Percentiles rank a stretch among this genome's conserved stretches.
Conservation (phyloP, 345 rosid genomes). For the Eucalyptus sp. region DNA sequence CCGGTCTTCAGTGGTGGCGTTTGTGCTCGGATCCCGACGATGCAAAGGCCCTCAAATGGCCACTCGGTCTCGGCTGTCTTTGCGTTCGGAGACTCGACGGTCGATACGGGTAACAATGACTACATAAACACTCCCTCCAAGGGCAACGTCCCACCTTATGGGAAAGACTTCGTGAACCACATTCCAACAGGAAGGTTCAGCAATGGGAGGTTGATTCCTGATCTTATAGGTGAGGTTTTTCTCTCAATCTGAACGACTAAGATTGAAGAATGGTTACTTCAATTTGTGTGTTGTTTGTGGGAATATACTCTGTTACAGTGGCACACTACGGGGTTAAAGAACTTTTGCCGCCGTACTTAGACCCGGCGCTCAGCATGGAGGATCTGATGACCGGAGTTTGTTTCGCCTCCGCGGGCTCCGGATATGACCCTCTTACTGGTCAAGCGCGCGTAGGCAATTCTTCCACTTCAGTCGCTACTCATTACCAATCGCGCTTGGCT, state of each 20-base stretch:
- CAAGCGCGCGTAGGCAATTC: neutral
- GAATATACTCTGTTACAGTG: neutral
- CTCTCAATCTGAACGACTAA: neutral
- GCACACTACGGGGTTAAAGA: neutral
- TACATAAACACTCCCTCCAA: neutral
- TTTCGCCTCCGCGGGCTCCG: slow-evolving; percentile 7
- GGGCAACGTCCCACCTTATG: slow-evolving; percentile 4
- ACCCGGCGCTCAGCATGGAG: neutral
- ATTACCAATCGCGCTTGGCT: neutral
- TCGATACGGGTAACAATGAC: slow-evolving; percentile 14
- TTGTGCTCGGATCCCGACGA: neutral
- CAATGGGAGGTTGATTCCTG: slow-evolving; percentile 6
- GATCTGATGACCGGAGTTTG: slow-evolving; percentile 9
- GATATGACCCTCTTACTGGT: slow-evolving; percentile 1
- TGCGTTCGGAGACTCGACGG: slow-evolving; percentile 8
- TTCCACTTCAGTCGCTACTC: neutral
- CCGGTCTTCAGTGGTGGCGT: neutral
- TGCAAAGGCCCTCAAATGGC: neutral
- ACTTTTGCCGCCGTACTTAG: slow-evolving; percentile 4
- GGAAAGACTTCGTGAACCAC: neutral
- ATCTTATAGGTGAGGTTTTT: neutral
- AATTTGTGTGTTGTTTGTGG: neutral
- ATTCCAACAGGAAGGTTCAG: slow-evolving; percentile 8
- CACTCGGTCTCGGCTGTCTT: neutral
- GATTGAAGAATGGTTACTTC: neutral